Evolutionary conservation across 2,329 filamentous ascomycete species (phyloP), one percentile per base, ranked within the genome.

Genomic region (Coniella lustricola): DNA sequence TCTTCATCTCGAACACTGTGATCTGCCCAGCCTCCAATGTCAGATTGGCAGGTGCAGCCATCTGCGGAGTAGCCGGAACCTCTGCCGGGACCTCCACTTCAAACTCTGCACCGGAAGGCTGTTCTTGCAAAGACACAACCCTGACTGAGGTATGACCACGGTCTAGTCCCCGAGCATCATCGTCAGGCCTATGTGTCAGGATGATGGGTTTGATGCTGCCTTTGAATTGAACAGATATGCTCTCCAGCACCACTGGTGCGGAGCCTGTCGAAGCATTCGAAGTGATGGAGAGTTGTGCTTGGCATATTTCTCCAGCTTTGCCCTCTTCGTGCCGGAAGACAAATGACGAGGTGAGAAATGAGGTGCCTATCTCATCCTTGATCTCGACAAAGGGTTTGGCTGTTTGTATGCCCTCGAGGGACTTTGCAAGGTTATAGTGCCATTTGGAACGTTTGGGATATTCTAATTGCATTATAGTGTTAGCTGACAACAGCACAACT

Each of bases 1-100:
- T 77, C 8, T 75, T 77, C 57, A 95, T 74, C 56, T 86, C 80
- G 53, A 87, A 84, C 1, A 90, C 78, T 46, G 78, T 81, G 8
- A 75, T 85, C 52, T 86, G 77, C 0, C 81, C 82, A 13, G 89
- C 78, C 10, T 67, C 64, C 37, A 96, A 66, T 0, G 74, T 80
- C 47, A 96, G 66, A 62, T 90, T 73, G 8, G 77, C 75, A 10
- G 67, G 59, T 1, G 85, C 85, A 34, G 67, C 67, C 40, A 72
- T 55, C 7, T 60, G 56, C 3, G 64, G 58, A n/a, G 64, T 40
- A 4, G 61, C 62, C n/a, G 60, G 55, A 10, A 32, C 59, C 55
- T 46, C 57, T 25, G 58, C 55, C 8, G 49, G 45, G 33, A 54
- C 49, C 20, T 64, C 61, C 4, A 59, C 56, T 31, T 54, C 53